Evolutionary conservation across 371 early-diverging fungal genomes (phyloP).

Genomic region (Thermomucor indicae-seudaticae): DNA sequence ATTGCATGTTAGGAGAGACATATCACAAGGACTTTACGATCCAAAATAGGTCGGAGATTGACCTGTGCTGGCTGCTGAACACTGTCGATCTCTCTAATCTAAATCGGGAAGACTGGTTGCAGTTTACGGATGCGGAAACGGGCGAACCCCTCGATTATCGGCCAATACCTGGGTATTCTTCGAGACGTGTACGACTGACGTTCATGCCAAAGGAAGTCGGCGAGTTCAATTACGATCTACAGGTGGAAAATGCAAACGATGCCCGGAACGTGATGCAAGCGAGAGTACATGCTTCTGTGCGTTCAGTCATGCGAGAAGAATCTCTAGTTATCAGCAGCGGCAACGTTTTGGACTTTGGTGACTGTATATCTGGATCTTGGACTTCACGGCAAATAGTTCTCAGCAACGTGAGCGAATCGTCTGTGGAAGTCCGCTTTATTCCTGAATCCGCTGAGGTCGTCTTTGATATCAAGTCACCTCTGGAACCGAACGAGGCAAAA

Average conservation of each 20-base stretch:
- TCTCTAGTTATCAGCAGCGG: slow-evolving; percentile 74
- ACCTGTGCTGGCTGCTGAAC: slow-evolving; percentile 83
- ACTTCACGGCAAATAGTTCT: slow-evolving; percentile 73
- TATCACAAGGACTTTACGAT: slow-evolving; percentile 89
- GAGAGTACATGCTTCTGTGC: slow-evolving; percentile 78
- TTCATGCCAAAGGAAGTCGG: slow-evolving; percentile 88
- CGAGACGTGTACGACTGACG: slow-evolving; percentile 71
- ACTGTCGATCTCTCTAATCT: slow-evolving; percentile 61
- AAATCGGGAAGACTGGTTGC: slow-evolving; percentile 56
- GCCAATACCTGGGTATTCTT: slow-evolving; percentile 70
- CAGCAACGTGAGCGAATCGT: slow-evolving; percentile 77
- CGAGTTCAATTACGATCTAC: slow-evolving; percentile 84
- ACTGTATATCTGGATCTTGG: slow-evolving; percentile 87
- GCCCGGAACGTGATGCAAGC: slow-evolving; percentile 76
- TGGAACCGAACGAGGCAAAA: slow-evolving; percentile 9
- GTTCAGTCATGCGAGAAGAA: slow-evolving; percentile 76
- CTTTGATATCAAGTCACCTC: slow-evolving; percentile 43
- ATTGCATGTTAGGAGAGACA: slow-evolving; percentile 84
- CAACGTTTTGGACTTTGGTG: slow-evolving; percentile 88
- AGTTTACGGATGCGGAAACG: slow-evolving; percentile 73
- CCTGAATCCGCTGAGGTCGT: slow-evolving; percentile 80
- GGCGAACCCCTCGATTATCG: slow-evolving; percentile 50
- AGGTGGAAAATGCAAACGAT: slow-evolving; percentile 90
- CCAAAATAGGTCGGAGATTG: slow-evolving; percentile 89
- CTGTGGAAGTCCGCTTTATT: slow-evolving; percentile 76